Evolutionary conservation across 192 early-diverging fungal species (phyloP).

Genomic region (Linnemannia zychae): DNA sequence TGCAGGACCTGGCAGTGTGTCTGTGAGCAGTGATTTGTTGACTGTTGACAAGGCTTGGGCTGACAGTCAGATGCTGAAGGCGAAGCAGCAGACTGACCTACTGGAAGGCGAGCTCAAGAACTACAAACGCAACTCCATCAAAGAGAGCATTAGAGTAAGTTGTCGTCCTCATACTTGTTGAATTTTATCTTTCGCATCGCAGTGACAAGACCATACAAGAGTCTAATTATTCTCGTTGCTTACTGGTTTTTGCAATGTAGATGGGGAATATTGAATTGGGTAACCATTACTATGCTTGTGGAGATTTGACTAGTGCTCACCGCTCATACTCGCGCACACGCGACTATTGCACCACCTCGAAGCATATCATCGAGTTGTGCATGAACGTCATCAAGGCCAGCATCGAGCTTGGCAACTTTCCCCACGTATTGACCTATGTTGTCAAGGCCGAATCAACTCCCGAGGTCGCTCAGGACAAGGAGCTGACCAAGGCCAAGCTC

Average conservation of each 20-base stretch:
- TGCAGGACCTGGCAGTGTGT: constrained; percentile 22
- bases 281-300: constrained; percentile 79
- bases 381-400: constrained; percentile 83
- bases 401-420: constrained; percentile 76
- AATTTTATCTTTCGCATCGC: background rate
- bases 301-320: constrained; percentile 75
- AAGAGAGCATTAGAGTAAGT: constrained; percentile 87
- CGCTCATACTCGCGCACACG: constrained; percentile 77
- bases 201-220: background rate
- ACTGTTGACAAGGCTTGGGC: constrained; percentile 63
- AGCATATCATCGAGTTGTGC: constrained; percentile 86
- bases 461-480: constrained; percentile 72
- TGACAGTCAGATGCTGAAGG: constrained; percentile 62
- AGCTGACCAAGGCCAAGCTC: constrained; percentile 68
- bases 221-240: background rate
- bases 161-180: background rate
- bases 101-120: constrained; percentile 84
- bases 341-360: constrained; percentile 84
- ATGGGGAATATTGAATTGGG: constrained; percentile 87
- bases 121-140: constrained; percentile 83
- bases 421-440: constrained; percentile 78
- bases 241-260: constrained; percentile 47
- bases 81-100: constrained; percentile 66
- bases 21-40: constrained; percentile 48
- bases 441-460: constrained; percentile 76